Evolutionary conservation across 2,329 filamentous ascomycete genomes (phyloP).

Genomic region (Juglanconis sp.): DNA sequence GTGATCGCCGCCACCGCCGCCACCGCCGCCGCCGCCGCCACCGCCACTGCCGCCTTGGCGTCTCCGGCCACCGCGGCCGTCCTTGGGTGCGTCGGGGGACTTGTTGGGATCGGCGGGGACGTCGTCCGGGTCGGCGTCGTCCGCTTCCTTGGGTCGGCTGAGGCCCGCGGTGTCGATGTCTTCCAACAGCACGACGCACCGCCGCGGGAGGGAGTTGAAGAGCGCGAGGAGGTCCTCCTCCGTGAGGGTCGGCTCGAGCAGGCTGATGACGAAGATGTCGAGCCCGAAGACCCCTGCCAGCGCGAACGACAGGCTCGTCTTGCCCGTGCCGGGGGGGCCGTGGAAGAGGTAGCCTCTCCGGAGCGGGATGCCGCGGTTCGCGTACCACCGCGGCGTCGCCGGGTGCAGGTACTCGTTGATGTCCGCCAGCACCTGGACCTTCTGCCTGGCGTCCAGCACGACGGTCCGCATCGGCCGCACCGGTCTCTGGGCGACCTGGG

Average conservation of each 20-base stretch:
- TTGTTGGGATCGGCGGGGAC: slow-evolving; percentile 17
- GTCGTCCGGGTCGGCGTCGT: slow-evolving; percentile 18
- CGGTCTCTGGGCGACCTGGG: slow-evolving; percentile 58
- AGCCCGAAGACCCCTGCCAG: slow-evolving; percentile 64
- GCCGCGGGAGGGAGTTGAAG: slow-evolving; percentile 58
- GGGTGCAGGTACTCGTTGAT: slow-evolving; percentile 78
- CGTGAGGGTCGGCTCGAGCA: slow-evolving; percentile 57
- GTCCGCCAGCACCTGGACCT: slow-evolving; percentile 63
- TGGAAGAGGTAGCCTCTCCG: slow-evolving; percentile 75
- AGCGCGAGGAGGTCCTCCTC: slow-evolving; percentile 59
- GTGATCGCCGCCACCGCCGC: slow-evolving; percentile 7
- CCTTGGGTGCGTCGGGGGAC: slow-evolving; percentile 6
- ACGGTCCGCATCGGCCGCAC: slow-evolving; percentile 72
- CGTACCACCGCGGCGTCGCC: slow-evolving; percentile 68
- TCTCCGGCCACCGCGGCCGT: slow-evolving; percentile 14
- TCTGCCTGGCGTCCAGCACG: slow-evolving; percentile 65
- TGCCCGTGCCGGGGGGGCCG: slow-evolving; percentile 72
- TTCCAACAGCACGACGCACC: slow-evolving; percentile 65
- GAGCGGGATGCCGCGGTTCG: slow-evolving; percentile 71
- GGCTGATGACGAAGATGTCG: slow-evolving; percentile 62
- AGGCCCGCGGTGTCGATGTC: slow-evolving; percentile 68
- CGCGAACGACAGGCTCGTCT: slow-evolving; percentile 65
- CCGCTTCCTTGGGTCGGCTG: slow-evolving; percentile 36
- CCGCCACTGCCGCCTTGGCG: slow-evolving; percentile 5
- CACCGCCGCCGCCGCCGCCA: neutral